Evolutionary conservation across 2,329 filamentous ascomycete genomes (phyloP), one percentile per base, ranked within the genome.

Genomic region (Trichoderma oligosporum): DNA sequence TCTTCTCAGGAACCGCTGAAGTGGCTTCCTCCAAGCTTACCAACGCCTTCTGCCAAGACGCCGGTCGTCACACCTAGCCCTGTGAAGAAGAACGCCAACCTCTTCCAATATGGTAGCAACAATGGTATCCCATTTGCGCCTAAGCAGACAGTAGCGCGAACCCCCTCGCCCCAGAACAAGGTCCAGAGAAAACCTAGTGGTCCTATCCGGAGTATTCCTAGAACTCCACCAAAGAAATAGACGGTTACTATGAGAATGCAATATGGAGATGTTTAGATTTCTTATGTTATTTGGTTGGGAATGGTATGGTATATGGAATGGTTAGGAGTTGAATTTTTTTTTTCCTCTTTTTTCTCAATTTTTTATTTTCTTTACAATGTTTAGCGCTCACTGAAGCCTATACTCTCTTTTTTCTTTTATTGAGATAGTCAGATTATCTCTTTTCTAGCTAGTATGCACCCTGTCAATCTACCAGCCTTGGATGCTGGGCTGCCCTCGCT

Each of bases 1-100:
- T 63, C 69, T 6, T 70, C 69, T 29, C 66, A 71, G 27, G 74
- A 76, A 60, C 68, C 73, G 4, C 68, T 82, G 52, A 75, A 74
- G 52, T 83, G 80, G 80, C 70, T 82, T 22, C 77, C 78, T 12
- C 78, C 80, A 4, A 81, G 79, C 57, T 71, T 68, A 4, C 61
- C 69, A 0, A 71, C 70, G n/a, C 69, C 72, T 4, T 65, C 71
- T 45, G 65, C 70, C 7, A 65, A 65, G 42, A 68, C 71, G 7
- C 69, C 73, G 12, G 64, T 60, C 2, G 62, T 64, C 7, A 49
- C 70, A 36, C 70, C 73, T 9, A 73, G 66, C 29, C 70, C 71
- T 0, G 56, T 69, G 60, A 76, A 73, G 67, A 73, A 65, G 54
- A 59, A 63, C 39, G 64, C 62, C 41, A 66, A 64, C 1, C 63